Evolutionary conservation across 2,329 filamentous ascomycete species (phyloP).

Genomic region (Apiospora hydei): DNA sequence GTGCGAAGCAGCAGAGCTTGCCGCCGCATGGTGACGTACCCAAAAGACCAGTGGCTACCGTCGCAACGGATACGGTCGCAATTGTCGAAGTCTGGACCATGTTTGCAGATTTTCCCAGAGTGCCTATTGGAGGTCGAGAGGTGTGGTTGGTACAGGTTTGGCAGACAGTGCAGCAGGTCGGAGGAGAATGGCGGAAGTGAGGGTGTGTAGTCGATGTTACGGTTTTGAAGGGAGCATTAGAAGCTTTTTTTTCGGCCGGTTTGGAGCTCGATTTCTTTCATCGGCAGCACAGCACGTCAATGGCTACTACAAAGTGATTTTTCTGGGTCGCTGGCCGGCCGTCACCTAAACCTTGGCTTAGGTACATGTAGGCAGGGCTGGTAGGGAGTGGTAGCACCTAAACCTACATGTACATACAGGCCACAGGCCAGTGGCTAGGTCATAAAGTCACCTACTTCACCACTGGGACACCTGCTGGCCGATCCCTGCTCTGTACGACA

Average conservation of each 20-base stretch:
- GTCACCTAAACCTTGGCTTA: not conserved
- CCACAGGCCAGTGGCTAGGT: not conserved
- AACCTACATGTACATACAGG: too few species aligned
- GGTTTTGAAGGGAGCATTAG: not conserved
- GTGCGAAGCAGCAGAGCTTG: slow-evolving; percentile 8
- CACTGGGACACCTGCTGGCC: not conserved
- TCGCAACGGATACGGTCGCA: slow-evolving; percentile 68
- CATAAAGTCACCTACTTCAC: not conserved
- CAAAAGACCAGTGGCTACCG: slow-evolving; percentile 64
- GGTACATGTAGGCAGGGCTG: too few species aligned
- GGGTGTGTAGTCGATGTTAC: not conserved
- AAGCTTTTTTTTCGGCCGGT: slow-evolving; percentile 13
- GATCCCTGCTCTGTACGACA: not conserved
- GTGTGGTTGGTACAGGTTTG: not conserved
- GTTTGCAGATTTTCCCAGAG: slow-evolving; percentile 30
- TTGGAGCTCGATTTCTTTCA: slow-evolving; percentile 10
- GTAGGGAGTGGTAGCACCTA: not conserved
- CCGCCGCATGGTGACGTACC: slow-evolving; percentile 52
- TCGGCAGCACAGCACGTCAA: slow-evolving; percentile 15
- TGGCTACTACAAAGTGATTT: not conserved
- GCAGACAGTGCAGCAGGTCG: not conserved
- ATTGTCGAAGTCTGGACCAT: slow-evolving; percentile 61
- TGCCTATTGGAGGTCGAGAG: not conserved
- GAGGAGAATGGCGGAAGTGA: not conserved
- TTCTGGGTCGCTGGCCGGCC: not conserved